A percentile compares a stretch with the other conserved stretches of the same genome.
Conservation (phyloP, 257 asterid species). For the Penstemon davidsonii region DNA sequence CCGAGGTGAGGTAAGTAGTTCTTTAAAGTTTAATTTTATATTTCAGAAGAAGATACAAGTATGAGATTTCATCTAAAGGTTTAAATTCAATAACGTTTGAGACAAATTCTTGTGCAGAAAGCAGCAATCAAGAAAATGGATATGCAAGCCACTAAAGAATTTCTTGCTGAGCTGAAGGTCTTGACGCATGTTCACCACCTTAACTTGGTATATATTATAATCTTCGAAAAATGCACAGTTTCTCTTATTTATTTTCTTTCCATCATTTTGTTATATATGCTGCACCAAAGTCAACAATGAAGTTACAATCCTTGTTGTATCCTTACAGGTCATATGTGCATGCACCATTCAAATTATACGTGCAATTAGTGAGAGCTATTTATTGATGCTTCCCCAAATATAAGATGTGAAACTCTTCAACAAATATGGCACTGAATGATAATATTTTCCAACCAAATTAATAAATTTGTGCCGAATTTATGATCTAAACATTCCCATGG, state of each 20-base stretch:
- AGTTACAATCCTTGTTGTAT: not conserved
- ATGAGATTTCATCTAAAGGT: conserved; percentile 15
- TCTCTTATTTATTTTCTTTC: not conserved
- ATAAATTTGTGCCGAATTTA: not conserved
- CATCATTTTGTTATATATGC: not conserved
- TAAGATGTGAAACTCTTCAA: too few species aligned
- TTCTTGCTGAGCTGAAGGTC: conserved; percentile 93
- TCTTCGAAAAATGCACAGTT: conserved; percentile 7
- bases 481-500: not conserved
- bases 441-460: too few species aligned
- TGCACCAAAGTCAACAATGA: not conserved
- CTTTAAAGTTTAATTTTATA: conserved; percentile 5
- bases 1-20: conserved; percentile 86
- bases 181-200: conserved; percentile 96
- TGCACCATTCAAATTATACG: too few species aligned
- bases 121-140: conserved; percentile 99
- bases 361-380: not conserved
- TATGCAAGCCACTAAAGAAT: conserved; percentile 89
- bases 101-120: conserved; percentile 57
- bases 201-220: conserved; percentile 68
- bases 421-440: too few species aligned
- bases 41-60: not conserved
- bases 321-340: too few species aligned
- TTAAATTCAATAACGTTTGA: not conserved
- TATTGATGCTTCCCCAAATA: not conserved